Conservation (phyloP, 768 basidiomycete genomes). For the Boletus rubropictus region DNA sequence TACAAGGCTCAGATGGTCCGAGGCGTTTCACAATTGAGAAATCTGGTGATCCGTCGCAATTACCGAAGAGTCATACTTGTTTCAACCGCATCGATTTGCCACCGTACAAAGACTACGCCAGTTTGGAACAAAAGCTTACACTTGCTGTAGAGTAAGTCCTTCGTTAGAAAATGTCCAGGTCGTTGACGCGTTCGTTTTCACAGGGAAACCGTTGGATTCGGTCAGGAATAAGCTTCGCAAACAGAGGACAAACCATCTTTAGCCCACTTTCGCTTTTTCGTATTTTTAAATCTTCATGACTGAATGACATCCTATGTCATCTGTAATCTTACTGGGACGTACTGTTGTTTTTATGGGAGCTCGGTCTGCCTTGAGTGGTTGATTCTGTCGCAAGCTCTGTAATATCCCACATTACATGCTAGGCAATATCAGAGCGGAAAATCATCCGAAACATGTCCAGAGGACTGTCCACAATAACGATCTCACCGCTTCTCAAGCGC, state of each 20-base stretch:
- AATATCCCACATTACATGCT: neutral
- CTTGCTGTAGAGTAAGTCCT: slow-evolving; percentile 83
- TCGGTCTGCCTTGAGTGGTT: neutral
- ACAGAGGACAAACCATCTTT: slow-evolving; percentile 4
- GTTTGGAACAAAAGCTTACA: slow-evolving; percentile 90
- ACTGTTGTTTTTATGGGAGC: slow-evolving; percentile 10
- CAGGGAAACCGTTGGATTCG: slow-evolving; percentile 92
- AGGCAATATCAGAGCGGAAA: slow-evolving; percentile 7
- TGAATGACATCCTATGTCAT: slow-evolving; percentile 22
- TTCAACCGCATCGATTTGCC: slow-evolving; percentile 97
- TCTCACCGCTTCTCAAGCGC: slow-evolving; percentile 69
- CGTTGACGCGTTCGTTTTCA: slow-evolving; percentile 14
- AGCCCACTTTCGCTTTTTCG: slow-evolving; percentile 2
- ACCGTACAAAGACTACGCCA: slow-evolving; percentile 95
- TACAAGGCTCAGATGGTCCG: slow-evolving; percentile 97
- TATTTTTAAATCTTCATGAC: slow-evolving; percentile 5
- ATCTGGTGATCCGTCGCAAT: slow-evolving; percentile 90
- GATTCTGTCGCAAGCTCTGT: slow-evolving; percentile 1
- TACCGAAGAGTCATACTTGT: slow-evolving; percentile 95
- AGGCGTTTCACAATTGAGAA: slow-evolving; percentile 98
- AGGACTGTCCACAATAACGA: neutral
- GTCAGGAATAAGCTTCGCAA: slow-evolving; percentile 64
- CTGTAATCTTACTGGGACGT: slow-evolving; percentile 28
- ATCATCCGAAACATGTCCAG: neutral
- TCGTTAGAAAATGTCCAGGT: slow-evolving; percentile 4